These are phyloP conservation scores for Eucalyptus leucophloia DNA, from an alignment of 345 rosid genomes.

Conservation along the genomic window DNA sequence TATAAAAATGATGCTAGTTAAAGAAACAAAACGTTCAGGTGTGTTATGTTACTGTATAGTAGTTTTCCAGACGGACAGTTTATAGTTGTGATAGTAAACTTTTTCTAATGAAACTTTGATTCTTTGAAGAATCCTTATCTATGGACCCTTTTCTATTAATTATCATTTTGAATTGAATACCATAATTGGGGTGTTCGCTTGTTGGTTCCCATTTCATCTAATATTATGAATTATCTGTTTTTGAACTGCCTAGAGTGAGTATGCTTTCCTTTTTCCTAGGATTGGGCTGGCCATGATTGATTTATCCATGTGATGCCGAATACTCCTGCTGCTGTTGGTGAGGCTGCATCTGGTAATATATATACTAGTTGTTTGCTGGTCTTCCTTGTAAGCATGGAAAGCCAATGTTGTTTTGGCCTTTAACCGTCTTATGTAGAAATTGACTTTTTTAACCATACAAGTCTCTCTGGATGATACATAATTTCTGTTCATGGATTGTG, in stretches of 20 bases:
- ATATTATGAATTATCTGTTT: background rate
- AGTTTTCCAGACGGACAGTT: background rate
- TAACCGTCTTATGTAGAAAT: background rate
- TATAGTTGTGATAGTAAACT: background rate
- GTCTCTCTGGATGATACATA: background rate
- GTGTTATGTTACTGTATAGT: background rate
- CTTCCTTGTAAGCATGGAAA: background rate
- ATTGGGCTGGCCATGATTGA: slow-evolving; percentile 77
- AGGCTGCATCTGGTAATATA: slow-evolving; percentile 63
- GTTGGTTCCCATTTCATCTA: background rate
- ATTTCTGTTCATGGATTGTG: background rate
- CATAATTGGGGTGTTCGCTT: background rate
- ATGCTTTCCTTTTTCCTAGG: slow-evolving; percentile 19
- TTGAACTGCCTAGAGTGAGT: background rate
- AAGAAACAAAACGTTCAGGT: background rate
- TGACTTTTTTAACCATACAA: background rate
- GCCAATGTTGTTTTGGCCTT: background rate
- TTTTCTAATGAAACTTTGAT: background rate
- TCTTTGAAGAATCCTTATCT: background rate
- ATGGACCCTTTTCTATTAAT: background rate
- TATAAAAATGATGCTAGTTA: background rate
- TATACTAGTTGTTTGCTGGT: background rate
- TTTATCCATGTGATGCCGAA: slow-evolving; percentile 86
- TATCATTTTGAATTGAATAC: background rate
- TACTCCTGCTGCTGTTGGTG: slow-evolving; percentile 80